Base-by-base conservation (phyloP, 2,329 filamentous ascomycete species). In the Domatiomyces globalis region DNA sequence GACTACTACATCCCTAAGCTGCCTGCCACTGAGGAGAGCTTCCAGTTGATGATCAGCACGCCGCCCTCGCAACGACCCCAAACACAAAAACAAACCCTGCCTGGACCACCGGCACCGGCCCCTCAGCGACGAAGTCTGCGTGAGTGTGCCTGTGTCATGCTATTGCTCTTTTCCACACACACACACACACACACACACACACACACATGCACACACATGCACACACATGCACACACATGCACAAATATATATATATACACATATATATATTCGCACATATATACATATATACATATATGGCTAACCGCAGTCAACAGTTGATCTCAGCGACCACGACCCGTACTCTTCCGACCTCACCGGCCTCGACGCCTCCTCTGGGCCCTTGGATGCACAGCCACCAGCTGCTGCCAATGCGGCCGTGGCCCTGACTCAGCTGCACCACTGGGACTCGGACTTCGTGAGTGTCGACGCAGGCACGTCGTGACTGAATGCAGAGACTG, bases 1-100 rank as follows among this genome's bases (percentile, higher is more conserved):
- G 88, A 94, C 68, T 85, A 95, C 69, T 96, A 96, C 72, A 94
- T 98, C 62, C 83, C 92, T 48, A 95, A 96, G 78, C 84, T 96
- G 62, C 90, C 92, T 60, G 92, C 92, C 47, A 98, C 90, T 61
- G 90, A 95, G 70, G 90, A 96, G 72, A 95, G 88, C 81, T 95
- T 98, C 71, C 75, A 85, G 64, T 76, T 95, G 67, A 96, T 96
- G 92, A 87, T 96, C 69, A 94, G 82, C 68, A 88, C 87, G 59
- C 84, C 87, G 57, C 89, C 86, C 9, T 83, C 83, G 56, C 83
- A 87, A 66, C 79, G 78, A 63, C 78, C 77, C 45, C 45, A 22
- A 27, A 10, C 22, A 33, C 45, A 25, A 15, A 39, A 39, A 39
- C 78, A 77, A 56, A 70, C 72, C 52, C 73, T 71, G 42, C 67